phyloP scores from a whole-genome alignment of 768 basidiomycete species.

The Mycena filopes region DNA sequence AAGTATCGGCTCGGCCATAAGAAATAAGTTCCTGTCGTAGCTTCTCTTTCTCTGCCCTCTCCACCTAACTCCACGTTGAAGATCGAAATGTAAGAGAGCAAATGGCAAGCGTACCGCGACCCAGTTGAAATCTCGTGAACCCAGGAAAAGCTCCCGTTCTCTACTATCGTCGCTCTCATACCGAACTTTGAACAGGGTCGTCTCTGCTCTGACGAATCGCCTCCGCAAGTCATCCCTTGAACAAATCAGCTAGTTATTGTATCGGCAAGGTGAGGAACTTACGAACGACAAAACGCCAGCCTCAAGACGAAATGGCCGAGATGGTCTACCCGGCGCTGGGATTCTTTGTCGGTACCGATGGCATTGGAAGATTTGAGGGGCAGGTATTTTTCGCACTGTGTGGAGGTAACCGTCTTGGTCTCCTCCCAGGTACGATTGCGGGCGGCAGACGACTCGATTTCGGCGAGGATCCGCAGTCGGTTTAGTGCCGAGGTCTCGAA shows the following conservation, averaged over 20 bases:
- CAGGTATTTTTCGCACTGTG: slow-evolving; percentile 80
- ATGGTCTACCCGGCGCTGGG: slow-evolving; percentile 84
- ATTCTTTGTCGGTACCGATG: slow-evolving; percentile 56
- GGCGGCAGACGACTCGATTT: slow-evolving; percentile 90
- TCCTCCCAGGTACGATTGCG: slow-evolving; percentile 88
- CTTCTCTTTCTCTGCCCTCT: slow-evolving; percentile 61
- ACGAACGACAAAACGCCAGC: slow-evolving; percentile 97
- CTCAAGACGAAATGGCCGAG: slow-evolving; percentile 94
- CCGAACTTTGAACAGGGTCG: slow-evolving; percentile 82
- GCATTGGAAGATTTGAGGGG: slow-evolving; percentile 72
- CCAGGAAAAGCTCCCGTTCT: slow-evolving; percentile 76
- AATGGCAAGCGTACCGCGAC: slow-evolving; percentile 60
- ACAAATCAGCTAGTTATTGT: slow-evolving; percentile 15
- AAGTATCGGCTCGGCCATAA: slow-evolving; percentile 45
- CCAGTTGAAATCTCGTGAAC: slow-evolving; percentile 74
- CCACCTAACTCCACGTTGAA: slow-evolving; percentile 57
- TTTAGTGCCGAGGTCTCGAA: slow-evolving; percentile 94
- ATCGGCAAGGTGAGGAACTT: slow-evolving; percentile 42
- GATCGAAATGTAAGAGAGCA: neutral
- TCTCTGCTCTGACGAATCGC: slow-evolving; percentile 91
- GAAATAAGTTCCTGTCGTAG: slow-evolving; percentile 61
- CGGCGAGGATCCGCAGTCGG: slow-evolving; percentile 85
- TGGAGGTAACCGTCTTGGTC: slow-evolving; percentile 67
- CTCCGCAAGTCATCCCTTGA: slow-evolving; percentile 87
- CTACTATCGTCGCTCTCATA: slow-evolving; percentile 70